Evolutionary conservation across 2,329 filamentous ascomycete genomes (phyloP), one percentile per base, ranked within the genome.

Genomic region (Dendrostoma leiphaemia): DNA sequence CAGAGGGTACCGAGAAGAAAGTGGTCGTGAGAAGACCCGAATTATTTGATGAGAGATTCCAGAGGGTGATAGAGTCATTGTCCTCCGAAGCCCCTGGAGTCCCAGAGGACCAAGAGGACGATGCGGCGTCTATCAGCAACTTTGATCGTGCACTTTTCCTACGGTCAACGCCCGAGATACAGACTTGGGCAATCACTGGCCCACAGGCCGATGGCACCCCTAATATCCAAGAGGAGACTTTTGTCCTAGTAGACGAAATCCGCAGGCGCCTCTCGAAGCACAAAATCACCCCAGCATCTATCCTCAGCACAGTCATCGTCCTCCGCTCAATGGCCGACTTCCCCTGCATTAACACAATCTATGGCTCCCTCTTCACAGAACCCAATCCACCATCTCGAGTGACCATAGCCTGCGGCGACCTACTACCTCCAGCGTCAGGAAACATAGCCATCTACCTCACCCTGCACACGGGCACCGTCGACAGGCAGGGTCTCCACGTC

Each of bases 371-470:
- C 38, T 97, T 97, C 70, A 73, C 74, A 19, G 76, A 80, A 46
- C 88, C 92, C 0, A 96, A 92, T 60, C 94, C 94, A 0, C 91
- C 94, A 0, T 85, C 92, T 0, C 77, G 94, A 47, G 88, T 95
- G 47, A 96, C 91, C 5, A 82, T 97, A 46, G 86, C 91, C 0
- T 89, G 88, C 59, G 90, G 91, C 3, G 73, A 83, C 46, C 66
- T 77, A 6, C 76, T 97, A 7, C 88, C 89, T 0, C 6, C 13
- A 23, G 44, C 65, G 0, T 78, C 76, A 9, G 72, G 79, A 48
- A 79, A 85, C 56, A 81, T 86, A 49, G 71, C 89, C 15, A 80
- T 93, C 58, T 76, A 79, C 60, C 67, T 83, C 35, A 73, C 73
- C 1, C 67, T 75, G 3, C 73, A 75, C 23, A 59, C 64, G 1